phyloP scores from a whole-genome alignment of 2,329 filamentous ascomycete species.

The Cercospora janseana region DNA sequence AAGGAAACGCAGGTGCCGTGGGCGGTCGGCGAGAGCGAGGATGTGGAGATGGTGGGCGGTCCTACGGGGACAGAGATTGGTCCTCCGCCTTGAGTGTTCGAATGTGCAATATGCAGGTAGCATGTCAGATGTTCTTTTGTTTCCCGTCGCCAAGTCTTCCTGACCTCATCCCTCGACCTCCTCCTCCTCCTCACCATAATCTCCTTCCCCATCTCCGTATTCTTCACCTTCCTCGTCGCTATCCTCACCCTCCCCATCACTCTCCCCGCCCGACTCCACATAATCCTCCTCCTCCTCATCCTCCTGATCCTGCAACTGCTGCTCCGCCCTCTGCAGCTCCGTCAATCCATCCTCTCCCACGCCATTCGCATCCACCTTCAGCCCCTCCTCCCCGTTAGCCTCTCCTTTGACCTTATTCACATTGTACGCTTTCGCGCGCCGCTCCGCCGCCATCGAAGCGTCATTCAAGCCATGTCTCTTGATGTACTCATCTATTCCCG shows the following conservation, averaged over 20 bases:
- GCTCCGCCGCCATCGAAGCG: slow-evolving; percentile 59
- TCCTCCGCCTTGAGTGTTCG: no score
- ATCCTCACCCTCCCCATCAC: slow-evolving; percentile 36
- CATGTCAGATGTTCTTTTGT: no score
- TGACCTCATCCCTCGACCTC: slow-evolving; percentile 7
- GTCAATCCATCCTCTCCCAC: slow-evolving; percentile 32
- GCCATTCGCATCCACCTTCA: slow-evolving; percentile 21
- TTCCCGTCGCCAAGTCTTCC: no score
- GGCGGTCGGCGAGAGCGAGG: neutral
- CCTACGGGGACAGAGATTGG: neutral
- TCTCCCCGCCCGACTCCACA: slow-evolving; percentile 36
- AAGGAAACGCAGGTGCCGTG: neutral
- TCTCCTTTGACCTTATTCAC: slow-evolving; percentile 43
- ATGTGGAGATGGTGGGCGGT: neutral
- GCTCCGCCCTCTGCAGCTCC: slow-evolving; percentile 36
- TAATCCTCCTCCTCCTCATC: slow-evolving; percentile 39
- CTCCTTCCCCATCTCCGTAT: slow-evolving; percentile 30
- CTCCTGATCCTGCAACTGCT: slow-evolving; percentile 37
- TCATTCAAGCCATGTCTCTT: slow-evolving; percentile 62
- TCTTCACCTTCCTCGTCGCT: slow-evolving; percentile 33
- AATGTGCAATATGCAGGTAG: no score
- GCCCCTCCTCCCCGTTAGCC: slow-evolving; percentile 26
- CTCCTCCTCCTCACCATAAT: slow-evolving; percentile 25
- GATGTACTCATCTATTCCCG: slow-evolving; percentile 61
- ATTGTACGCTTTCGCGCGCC: slow-evolving; percentile 61